Percentiles rank a stretch among this genome's conserved stretches.
Conservation (phyloP, 805 yeast genomes). For the Candida tibetensis region DNA sequence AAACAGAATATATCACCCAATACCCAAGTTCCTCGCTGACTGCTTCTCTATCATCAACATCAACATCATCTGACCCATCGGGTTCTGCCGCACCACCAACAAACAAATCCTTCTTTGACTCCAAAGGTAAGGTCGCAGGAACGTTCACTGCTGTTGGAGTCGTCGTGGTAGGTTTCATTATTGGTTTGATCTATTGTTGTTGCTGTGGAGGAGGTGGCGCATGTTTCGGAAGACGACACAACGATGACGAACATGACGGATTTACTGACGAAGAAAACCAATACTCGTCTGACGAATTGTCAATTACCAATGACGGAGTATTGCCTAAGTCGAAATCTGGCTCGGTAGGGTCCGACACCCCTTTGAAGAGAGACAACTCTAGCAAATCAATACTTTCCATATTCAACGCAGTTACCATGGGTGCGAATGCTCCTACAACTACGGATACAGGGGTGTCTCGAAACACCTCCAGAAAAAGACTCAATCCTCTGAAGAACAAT, state of each 20-base stretch:
- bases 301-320: constrained; percentile 17
- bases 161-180: constrained; percentile 46
- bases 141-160: constrained; percentile 79
- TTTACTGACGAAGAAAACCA: constrained; percentile 41
- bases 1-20: constrained; percentile 24
- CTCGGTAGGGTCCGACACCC: constrained; percentile 7
- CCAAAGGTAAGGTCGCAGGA: constrained; percentile 80
- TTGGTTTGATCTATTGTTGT: constrained; percentile 43
- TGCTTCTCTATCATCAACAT: constrained; percentile 8
- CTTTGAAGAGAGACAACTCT: constrained; percentile 33
- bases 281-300: constrained; percentile 31
- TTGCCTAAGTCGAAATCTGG: constrained; percentile 8
- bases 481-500: constrained; percentile 5
- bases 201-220: constrained; percentile 23
- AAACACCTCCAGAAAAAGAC: constrained; percentile 9
- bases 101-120: constrained; percentile 52
- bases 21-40: constrained; percentile 9
- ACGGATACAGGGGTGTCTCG: constrained; percentile 9
- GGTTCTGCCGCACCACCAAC: constrained; percentile 3
- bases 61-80: constrained; percentile 2
- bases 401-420: constrained; percentile 11
- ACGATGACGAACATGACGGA: constrained; percentile 18
- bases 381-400: constrained; percentile 32
- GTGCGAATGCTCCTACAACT: constrained; percentile 4
- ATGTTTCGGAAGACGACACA: constrained; percentile 22